Base-by-base conservation (phyloP, 257 asterid genomes). In the Solanum pinnatisectum region DNA sequence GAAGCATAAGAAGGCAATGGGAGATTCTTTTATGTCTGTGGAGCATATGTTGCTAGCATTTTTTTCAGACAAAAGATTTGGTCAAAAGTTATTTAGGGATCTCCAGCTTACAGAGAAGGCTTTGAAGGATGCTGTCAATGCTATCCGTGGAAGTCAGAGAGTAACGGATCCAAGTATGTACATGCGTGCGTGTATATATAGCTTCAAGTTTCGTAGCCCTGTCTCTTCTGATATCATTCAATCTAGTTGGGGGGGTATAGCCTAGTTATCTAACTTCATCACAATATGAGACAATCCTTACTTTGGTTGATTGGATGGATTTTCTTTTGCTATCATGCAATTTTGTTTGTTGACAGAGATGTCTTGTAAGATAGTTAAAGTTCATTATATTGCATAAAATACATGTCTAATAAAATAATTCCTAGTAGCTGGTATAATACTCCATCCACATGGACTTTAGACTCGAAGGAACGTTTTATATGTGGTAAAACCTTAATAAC, bases 131-230 rank as follows among this genome's bases (percentile, higher is more conserved):
- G 98, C 98, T 90, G 96, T 97, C 72, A 88, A 93, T 87, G 94
- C 96, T 78, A 95, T 96, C 68, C 98, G 99, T 65, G 99, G 99
- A 87, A 94, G 91, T 93, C 98, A 97, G 88, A 93, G 93, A 92
- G 98, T 95, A 78, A 92, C 95, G 72, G 98, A 97, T 84, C 98
- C 93, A 87, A 97, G 99, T 97, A 94, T 78, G 94, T 89, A 23
- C 44, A 70, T 67, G 73, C 35, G 11, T 3, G 52, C 74, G 27
- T 73, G 74, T 68, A 6, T 30, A 6, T 68, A 30, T 70, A 5
- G 73, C 14, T 81, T 88, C 86, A 39, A 68, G 81, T 85, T 83
- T 89, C 73, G 63, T 52, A 78, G 39, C 46, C 36, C 67, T 73
- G 63, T 73, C 88, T 72, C 36, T 35, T 30, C n/a, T 81, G 27